phyloP scores from a whole-genome alignment of 2,329 filamentous ascomycete genomes.

The Claviceps purpurea region DNA sequence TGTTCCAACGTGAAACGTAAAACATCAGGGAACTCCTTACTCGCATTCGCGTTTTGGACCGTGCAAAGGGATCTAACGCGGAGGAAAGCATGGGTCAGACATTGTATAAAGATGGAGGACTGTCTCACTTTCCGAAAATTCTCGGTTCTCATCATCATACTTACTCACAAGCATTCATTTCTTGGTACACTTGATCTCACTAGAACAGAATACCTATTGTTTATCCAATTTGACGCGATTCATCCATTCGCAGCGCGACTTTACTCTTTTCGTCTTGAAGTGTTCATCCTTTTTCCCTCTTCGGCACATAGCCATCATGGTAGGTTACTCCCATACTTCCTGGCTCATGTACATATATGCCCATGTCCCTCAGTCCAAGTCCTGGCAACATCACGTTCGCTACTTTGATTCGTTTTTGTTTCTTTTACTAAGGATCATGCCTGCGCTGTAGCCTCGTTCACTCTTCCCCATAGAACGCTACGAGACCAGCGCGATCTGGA shows the following conservation, averaged over 20 bases:
- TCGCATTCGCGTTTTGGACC: background rate
- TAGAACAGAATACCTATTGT: background rate
- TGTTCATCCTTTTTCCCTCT: background rate
- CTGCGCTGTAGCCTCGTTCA: background rate
- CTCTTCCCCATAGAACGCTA: constrained; percentile 25
- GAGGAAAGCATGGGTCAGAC: background rate
- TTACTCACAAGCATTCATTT: background rate
- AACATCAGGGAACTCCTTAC: background rate
- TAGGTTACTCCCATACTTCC: background rate
- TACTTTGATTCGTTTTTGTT: background rate
- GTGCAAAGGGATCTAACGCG: background rate
- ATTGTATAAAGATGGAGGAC: constrained; percentile 1
- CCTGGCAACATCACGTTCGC: background rate
- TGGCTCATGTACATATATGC: background rate
- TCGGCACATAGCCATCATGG: background rate
- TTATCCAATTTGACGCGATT: background rate
- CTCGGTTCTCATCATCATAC: background rate
- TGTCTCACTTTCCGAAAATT: background rate
- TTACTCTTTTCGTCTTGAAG: background rate
- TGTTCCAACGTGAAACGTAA: background rate
- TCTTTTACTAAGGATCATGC: background rate
- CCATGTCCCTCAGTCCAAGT: background rate
- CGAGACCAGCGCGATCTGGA: constrained; percentile 46
- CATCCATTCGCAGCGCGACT: background rate
- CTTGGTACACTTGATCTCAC: background rate